Conservation (phyloP, 176 grass and related monocot genomes). For the Paspalum notatum region DNA sequence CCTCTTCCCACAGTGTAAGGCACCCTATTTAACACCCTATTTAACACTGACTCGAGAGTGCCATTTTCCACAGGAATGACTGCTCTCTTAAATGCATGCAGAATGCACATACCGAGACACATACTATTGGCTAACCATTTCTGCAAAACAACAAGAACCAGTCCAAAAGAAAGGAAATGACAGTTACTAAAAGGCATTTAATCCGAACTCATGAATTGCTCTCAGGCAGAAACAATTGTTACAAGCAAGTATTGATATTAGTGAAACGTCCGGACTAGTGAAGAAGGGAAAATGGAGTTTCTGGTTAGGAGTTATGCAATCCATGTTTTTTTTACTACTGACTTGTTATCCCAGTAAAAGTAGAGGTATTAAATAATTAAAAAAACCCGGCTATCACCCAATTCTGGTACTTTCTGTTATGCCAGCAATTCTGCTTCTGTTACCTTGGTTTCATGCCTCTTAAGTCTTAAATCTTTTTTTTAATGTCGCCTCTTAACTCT, state of each 20-base stretch:
- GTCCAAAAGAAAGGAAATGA: slow-evolving; percentile 20
- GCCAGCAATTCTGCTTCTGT: not conserved
- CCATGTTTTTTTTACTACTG: no score
- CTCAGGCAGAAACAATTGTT: not conserved
- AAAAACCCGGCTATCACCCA: not conserved
- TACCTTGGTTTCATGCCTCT: not conserved
- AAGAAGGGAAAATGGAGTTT: not conserved
- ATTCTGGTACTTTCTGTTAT: slow-evolving; percentile 5
- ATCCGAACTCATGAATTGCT: not conserved
- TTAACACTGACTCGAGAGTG: not conserved
- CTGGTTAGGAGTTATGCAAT: not conserved
- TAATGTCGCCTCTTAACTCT: not conserved
- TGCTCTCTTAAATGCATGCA: not conserved
- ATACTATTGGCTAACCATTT: slow-evolving; percentile 27
- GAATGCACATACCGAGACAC: not conserved
- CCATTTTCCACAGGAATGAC: slow-evolving; percentile 11
- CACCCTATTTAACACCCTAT: slow-evolving; percentile 15
- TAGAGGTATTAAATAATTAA: not conserved
- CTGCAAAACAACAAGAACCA: slow-evolving; percentile 37
- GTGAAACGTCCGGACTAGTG: not conserved
- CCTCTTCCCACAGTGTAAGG: not conserved
- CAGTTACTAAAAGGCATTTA: not conserved
- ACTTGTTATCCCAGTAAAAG: not conserved
- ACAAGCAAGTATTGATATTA: not conserved
- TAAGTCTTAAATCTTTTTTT: no score